A percentile compares a stretch with the other conserved stretches of the same genome.
phyloP scores from a whole-genome alignment of 2,329 filamentous ascomycete species.

The Aspergillus calidoustus region DNA sequence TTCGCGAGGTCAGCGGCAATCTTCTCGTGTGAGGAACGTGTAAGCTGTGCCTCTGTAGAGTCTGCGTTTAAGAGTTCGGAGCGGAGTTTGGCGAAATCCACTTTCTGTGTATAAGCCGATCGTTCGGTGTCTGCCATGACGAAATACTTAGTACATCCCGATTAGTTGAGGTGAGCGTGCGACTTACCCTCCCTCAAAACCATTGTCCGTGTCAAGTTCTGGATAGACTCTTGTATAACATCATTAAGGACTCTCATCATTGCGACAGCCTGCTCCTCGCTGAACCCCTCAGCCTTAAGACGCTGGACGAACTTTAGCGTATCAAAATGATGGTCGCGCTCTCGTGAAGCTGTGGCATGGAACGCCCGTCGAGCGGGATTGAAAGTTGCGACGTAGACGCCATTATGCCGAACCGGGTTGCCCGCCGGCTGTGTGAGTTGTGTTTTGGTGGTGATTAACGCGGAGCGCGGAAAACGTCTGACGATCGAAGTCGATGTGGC shows the following conservation, averaged over 20 bases:
- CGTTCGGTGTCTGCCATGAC: slow-evolving; percentile 50
- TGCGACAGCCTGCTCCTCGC: slow-evolving; percentile 91
- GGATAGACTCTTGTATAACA: slow-evolving; percentile 97
- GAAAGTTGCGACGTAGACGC: slow-evolving; percentile 52
- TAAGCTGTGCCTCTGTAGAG: slow-evolving; percentile 86
- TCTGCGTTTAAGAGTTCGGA: slow-evolving; percentile 92
- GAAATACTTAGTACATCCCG: not conserved
- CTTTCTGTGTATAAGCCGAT: slow-evolving; percentile 76
- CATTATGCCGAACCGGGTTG: slow-evolving; percentile 50
- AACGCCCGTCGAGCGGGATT: slow-evolving; percentile 54
- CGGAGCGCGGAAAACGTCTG: slow-evolving; percentile 24
- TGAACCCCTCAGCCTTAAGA: slow-evolving; percentile 88
- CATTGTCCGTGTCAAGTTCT: slow-evolving; percentile 97
- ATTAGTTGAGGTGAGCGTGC: not conserved
- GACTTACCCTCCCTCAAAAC: slow-evolving; percentile 86
- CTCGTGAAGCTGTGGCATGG: slow-evolving; percentile 65
- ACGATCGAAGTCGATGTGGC: slow-evolving; percentile 25
- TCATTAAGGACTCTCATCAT: slow-evolving; percentile 98
- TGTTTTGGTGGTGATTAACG: slow-evolving; percentile 14
- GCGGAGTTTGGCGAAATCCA: slow-evolving; percentile 96
- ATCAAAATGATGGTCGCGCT: slow-evolving; percentile 92
- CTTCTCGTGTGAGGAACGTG: slow-evolving; percentile 86
- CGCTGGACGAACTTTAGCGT: slow-evolving; percentile 96
- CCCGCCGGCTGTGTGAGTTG: slow-evolving; percentile 26
- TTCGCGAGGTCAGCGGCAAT: slow-evolving; percentile 95